These are phyloP conservation scores for Ogataea degrootiae DNA, from an alignment of 805 yeast genomes.

Conservation along the genomic window DNA sequence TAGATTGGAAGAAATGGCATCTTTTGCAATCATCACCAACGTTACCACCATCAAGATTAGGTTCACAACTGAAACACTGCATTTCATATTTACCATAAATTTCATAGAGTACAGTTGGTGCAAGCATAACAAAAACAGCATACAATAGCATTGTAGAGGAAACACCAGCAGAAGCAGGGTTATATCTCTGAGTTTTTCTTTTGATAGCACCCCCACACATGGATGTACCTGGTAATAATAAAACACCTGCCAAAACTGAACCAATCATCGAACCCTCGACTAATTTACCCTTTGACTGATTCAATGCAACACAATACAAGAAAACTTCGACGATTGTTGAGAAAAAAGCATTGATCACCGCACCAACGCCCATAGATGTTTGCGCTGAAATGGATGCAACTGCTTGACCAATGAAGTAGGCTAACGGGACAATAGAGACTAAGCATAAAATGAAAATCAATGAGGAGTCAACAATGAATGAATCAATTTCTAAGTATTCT, in stretches of 20 bases:
- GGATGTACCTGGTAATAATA: conserved; percentile 86
- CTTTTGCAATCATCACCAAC: conserved; percentile 47
- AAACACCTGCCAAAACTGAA: conserved; percentile 85
- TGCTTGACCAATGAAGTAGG: conserved; percentile 97
- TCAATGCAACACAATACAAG: conserved; percentile 84
- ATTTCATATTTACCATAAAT: conserved; percentile 85
- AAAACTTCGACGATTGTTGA: conserved; percentile 93
- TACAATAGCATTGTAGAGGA: conserved; percentile 92
- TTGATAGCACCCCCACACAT: conserved; percentile 97
- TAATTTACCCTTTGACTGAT: conserved; percentile 76
- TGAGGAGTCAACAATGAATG: conserved; percentile 56
- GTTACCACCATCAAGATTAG: conserved; percentile 8
- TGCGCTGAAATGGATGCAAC: conserved; percentile 99
- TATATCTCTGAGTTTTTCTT: conserved; percentile 90
- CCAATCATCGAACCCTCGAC: conserved; percentile 98
- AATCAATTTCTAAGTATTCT: conserved; percentile 34
- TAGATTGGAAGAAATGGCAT: conserved; percentile 77
- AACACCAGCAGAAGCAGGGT: conserved; percentile 95
- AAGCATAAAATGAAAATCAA: conserved; percentile 71
- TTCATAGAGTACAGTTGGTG: conserved; percentile 87
- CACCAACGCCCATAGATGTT: conserved; percentile 98
- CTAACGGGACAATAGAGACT: conserved; percentile 84
- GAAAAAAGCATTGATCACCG: conserved; percentile 95
- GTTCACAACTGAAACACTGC: conserved; percentile 55
- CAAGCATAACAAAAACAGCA: conserved; percentile 85